These are phyloP conservation scores for Cryoendolithus antarcticus DNA, from an alignment of 2,329 filamentous ascomycete species.

Conservation along the genomic window DNA sequence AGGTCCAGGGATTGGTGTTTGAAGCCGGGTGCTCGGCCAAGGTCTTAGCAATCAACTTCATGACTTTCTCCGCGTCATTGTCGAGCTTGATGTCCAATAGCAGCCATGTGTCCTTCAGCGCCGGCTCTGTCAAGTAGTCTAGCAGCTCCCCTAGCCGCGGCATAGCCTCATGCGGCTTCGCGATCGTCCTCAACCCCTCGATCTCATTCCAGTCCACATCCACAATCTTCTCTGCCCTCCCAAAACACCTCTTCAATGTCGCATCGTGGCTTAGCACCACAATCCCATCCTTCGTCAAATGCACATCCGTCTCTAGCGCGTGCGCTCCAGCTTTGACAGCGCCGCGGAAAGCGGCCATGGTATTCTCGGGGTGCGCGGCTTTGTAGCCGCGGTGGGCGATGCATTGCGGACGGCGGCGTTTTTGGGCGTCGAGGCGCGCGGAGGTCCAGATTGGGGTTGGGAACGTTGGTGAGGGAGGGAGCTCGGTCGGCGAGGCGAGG, in stretches of 20 bases:
- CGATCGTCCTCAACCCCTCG: constrained; percentile 52
- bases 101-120: constrained; percentile 59
- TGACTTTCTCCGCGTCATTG: constrained; percentile 57
- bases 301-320: constrained; percentile 80
- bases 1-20: constrained; percentile 47
- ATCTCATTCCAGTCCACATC: constrained; percentile 70
- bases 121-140: constrained; percentile 54
- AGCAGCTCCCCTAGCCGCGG: constrained; percentile 64
- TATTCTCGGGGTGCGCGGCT: constrained; percentile 70
- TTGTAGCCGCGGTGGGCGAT: constrained; percentile 75
- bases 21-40: constrained; percentile 39
- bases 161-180: constrained; percentile 58
- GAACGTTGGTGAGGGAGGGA: constrained; percentile 13
- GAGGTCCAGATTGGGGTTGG: constrained; percentile 12
- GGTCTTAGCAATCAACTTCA: constrained; percentile 54
- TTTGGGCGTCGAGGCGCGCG: constrained; percentile 11
- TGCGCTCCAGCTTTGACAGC: constrained; percentile 64
- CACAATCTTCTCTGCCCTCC: constrained; percentile 55
- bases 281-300: constrained; percentile 68
- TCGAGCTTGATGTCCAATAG: constrained; percentile 81
- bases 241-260: constrained; percentile 70
- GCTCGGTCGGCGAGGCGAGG: constrained; percentile 14
- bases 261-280: constrained; percentile 63
- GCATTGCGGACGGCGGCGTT: constrained; percentile 46
- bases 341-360: constrained; percentile 62